These are phyloP conservation scores for Coemansia sp. DNA, from an alignment of 192 early-diverging fungal species.

Conservation along the genomic window DNA sequence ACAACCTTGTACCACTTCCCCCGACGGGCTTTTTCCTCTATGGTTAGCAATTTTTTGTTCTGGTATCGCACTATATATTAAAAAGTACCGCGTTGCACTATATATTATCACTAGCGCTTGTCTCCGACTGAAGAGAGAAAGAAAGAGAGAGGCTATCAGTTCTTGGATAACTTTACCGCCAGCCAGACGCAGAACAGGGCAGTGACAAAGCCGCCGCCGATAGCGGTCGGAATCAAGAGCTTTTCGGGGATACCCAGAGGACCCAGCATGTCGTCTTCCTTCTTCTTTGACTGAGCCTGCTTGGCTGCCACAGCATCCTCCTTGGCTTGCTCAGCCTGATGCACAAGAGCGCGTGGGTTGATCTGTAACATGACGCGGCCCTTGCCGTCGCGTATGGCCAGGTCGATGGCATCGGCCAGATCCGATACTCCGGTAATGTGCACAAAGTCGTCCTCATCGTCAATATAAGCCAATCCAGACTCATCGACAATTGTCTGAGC, in stretches of 20 bases:
- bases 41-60: not conserved
- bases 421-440: slow-evolving; percentile 75
- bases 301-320: not conserved
- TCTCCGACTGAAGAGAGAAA: not conserved
- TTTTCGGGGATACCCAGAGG: slow-evolving; percentile 49
- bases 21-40: slow-evolving; percentile 32
- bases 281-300: not conserved
- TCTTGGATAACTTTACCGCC: slow-evolving; percentile 52
- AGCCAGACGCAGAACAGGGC: slow-evolving; percentile 54
- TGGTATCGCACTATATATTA: not conserved
- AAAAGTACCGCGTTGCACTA: not conserved
- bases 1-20: not conserved
- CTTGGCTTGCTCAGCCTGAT: slow-evolving; percentile 21
- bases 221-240: slow-evolving; percentile 50
- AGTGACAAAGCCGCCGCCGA: slow-evolving; percentile 54
- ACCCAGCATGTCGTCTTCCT: slow-evolving; percentile 11
- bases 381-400: slow-evolving; percentile 76
- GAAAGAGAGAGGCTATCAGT: slow-evolving; percentile 9
- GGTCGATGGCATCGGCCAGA: slow-evolving; percentile 77
- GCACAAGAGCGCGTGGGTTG: slow-evolving; percentile 38
- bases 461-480: slow-evolving; percentile 74
- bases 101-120: not conserved
- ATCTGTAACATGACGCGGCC: slow-evolving; percentile 72
- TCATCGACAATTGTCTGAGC: slow-evolving; percentile 47
- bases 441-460: slow-evolving; percentile 90